Base-by-base conservation (phyloP, 768 basidiomycete species). In the Leccinum subtestaceum region DNA sequence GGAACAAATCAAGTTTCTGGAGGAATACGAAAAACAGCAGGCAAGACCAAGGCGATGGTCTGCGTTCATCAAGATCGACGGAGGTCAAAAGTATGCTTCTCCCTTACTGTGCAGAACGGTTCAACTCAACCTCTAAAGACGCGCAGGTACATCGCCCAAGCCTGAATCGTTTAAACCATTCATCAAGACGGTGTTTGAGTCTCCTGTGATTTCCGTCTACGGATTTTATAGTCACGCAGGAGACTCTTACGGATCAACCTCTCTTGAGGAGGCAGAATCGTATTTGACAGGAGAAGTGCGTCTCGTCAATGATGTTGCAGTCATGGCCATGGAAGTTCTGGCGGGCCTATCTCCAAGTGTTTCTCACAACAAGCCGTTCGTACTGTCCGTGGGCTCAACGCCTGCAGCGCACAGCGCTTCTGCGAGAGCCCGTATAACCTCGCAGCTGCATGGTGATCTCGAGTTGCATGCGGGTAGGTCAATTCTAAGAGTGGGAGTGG, bases 211-310 rank as follows among this genome's bases (percentile, higher is more conserved):
- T 29, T 81, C 80, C 3, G 76, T 94, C n/a, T 84, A 86, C 70
- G 91, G 93, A 6, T 94, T 94, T 71, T 95, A 94, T 62, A 85
- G 83, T 55, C 93, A 93, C 71, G 86, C 86, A 0, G 87, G 89
- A 48, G 79, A 89, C 65, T 80, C 90, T 1, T 95, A 94, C 65
- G 86, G 81, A 2, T 93, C 93, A 3, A 87, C 81, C 5, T 87
- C 87, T 8, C 73, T 84, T 9, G 73, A 78, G 11, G 80, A 89
- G 59, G 91, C 90, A 8, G 80, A 85, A 3, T 75, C 77, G 1
- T 89, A 85, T 73, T 77, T 93, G 51, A 81, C 85, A 7, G 76
- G 75, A 10, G 93, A 95, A 74, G 82, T 94, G 7, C 76, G 82
- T 36, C 81, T 84, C 3, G 90, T 89, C 32, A 88, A 91, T 63